Conservation (phyloP, 805 yeast genomes). For the Yamadazyma laniorum region DNA sequence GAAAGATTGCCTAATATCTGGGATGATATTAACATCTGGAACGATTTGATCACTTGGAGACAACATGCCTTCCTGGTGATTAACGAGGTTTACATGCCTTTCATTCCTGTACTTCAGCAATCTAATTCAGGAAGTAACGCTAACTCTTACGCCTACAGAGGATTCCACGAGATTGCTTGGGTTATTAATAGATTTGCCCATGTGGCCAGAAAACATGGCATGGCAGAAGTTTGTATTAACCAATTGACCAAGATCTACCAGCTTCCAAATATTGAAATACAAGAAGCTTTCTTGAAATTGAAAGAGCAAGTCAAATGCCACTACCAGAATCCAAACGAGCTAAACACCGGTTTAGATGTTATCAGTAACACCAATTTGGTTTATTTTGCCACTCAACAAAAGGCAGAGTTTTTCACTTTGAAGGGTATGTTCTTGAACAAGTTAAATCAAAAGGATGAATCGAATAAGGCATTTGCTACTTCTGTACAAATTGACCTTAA, state of each 20-base stretch:
- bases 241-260: constrained; percentile 93
- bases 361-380: constrained; percentile 94
- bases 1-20: constrained; percentile 93
- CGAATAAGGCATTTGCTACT: constrained; percentile 96
- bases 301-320: constrained; percentile 98
- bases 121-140: constrained; percentile 63
- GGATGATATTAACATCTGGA: constrained; percentile 98
- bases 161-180: constrained; percentile 99
- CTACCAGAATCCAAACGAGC: constrained; percentile 84
- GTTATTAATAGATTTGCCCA: constrained; percentile 97
- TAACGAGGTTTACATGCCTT: constrained; percentile 89
- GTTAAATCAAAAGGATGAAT: constrained; percentile 86
- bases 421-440: constrained; percentile 98
- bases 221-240: constrained; percentile 94
- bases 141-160: constrained; percentile 93
- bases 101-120: constrained; percentile 82
- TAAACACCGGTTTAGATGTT: constrained; percentile 94
- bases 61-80: constrained; percentile 97
- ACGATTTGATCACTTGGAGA: constrained; percentile 96
- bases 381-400: constrained; percentile 95
- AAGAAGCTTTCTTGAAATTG: constrained; percentile 92
- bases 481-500: constrained; percentile 95
- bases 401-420: constrained; percentile 95
- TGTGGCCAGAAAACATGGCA: constrained; percentile 93
- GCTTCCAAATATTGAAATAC: constrained; percentile 95